Conservation (phyloP, 306 rosid species). For the Quillaja saponaria region DNA sequence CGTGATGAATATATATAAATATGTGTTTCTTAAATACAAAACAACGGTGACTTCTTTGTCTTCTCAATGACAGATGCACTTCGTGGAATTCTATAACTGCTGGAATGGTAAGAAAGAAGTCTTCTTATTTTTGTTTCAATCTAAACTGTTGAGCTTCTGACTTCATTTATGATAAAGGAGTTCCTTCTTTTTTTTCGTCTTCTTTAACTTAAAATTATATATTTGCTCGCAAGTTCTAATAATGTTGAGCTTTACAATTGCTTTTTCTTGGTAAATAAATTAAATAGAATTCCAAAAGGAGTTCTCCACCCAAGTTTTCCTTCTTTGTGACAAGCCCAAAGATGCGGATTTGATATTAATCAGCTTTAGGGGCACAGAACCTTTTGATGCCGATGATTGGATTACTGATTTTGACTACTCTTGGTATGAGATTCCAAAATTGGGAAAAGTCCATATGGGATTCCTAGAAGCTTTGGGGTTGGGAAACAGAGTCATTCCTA, state of each 20-base stretch:
- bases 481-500: constrained; percentile 50
- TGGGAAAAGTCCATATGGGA: constrained; percentile 76
- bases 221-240: too few relatives aligned
- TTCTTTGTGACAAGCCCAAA: constrained; percentile 61
- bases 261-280: neutral
- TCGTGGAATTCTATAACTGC: constrained; percentile 65
- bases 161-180: too few relatives aligned
- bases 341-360: constrained; percentile 68
- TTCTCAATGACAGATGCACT: constrained; percentile 61
- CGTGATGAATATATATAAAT: too few relatives aligned
- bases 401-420: constrained; percentile 76
- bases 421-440: constrained; percentile 67
- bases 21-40: neutral
- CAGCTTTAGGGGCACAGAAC: constrained; percentile 81
- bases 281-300: constrained; percentile 55
- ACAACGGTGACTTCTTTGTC: constrained; percentile 4
- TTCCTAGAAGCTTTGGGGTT: constrained; percentile 84
- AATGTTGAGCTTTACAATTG: too few relatives aligned
- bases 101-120: constrained; percentile 65
- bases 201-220: too few relatives aligned
- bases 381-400: constrained; percentile 76
- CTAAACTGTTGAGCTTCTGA: too few relatives aligned
- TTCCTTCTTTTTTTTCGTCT: too few relatives aligned
- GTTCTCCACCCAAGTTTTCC: constrained; percentile 60
- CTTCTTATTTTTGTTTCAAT: too few relatives aligned